A percentile compares a stretch with the other conserved stretches of the same genome.
Evolutionary conservation across 352 stramenopile genomes (phyloP).

Genomic region (Pythium myriotylum): DNA sequence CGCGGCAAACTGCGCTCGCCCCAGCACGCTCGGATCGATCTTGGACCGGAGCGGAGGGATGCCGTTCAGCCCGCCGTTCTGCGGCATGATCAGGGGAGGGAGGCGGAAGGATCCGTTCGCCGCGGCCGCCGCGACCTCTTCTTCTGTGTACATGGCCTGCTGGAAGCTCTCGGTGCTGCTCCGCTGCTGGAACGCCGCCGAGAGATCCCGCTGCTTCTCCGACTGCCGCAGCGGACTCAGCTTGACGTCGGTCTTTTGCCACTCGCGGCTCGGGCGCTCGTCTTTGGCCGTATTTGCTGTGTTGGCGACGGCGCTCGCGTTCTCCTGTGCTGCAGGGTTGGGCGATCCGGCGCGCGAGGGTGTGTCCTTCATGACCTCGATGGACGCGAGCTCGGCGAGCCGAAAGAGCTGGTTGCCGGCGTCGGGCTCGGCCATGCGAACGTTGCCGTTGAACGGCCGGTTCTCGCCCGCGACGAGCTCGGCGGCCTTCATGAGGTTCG

Average conservation of each 20-base stretch:
- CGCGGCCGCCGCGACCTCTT: constrained; percentile 34
- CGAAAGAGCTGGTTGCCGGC: constrained; percentile 67
- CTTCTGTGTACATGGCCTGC: constrained; percentile 48
- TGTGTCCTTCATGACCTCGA: constrained; percentile 61
- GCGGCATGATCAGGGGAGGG: constrained; percentile 62
- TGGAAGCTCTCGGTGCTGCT: constrained; percentile 19
- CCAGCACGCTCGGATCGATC: constrained; percentile 72
- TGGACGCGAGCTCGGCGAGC: constrained; percentile 71
- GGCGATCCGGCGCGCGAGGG: constrained; percentile 9
- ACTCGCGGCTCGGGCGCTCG: constrained; percentile 49
- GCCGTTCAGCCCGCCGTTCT: constrained; percentile 34
- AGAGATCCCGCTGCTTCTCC: constrained; percentile 32
- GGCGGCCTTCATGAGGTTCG: constrained; percentile 65
- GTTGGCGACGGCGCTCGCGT: constrained; percentile 19
- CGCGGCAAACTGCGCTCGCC: constrained; percentile 46
- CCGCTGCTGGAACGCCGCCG: constrained; percentile 17
- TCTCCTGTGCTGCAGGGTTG: constrained; percentile 26
- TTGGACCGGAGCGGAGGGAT: constrained; percentile 82
- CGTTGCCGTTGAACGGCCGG: constrained; percentile 24
- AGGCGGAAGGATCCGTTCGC: constrained; percentile 42
- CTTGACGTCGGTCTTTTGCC: constrained; percentile 64
- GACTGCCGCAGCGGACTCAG: constrained; percentile 56
- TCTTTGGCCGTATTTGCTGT: constrained; percentile 18
- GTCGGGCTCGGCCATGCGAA: constrained; percentile 13
- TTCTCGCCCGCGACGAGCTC: constrained; percentile 67